Evolutionary conservation across 352 stramenopile species (phyloP), one percentile per base, ranked within the genome.

Genomic region (Globisporangium splendens): DNA sequence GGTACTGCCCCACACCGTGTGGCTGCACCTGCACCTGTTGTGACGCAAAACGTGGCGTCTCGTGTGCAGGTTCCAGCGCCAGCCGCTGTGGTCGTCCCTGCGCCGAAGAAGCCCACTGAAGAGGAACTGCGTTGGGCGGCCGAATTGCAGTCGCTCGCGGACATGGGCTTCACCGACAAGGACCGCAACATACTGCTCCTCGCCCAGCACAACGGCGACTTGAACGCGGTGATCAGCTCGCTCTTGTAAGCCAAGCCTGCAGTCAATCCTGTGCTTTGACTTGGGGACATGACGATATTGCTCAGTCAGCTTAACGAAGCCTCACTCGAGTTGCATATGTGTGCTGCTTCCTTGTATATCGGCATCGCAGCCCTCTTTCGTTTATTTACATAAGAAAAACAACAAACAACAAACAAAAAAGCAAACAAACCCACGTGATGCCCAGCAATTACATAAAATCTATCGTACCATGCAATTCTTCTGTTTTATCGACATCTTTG

Each of bases 101-200:
- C 50, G 8, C 54, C 65, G 49, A 53, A 59, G 24, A 71, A 75
- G 52, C 48, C 53, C 31, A 77, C 50, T 12, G 66, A 82, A 5
- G 68, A 79, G 8, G 72, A 87, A 31, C 49, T 76, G 49, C 72
- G 70, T 54, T 91, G 76, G 78, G 52, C 60, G 0, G 63, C 58
- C 20, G 60, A 85, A 39, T 67, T 91, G 43, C 59, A 75, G 46
- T 61, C 67, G 21, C 63, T 93, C 33, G 67, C 53, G 1, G 75
- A 89, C 38, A 93, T 93, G 84, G 82, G 84, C 31, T 93, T 93
- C 46, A 66, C 62, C 38, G 73, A 92, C 59, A 75, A 72, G 10
- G 46, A 73, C 11, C 71, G 63, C 62, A 90, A 86, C 65, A 56
- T 79, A 38, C 54, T 69, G 42, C 68, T 94, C 41, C 68, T 94